phyloP scores from a whole-genome alignment of 2,329 filamentous ascomycete genomes.

The Fusarium sp. region DNA sequence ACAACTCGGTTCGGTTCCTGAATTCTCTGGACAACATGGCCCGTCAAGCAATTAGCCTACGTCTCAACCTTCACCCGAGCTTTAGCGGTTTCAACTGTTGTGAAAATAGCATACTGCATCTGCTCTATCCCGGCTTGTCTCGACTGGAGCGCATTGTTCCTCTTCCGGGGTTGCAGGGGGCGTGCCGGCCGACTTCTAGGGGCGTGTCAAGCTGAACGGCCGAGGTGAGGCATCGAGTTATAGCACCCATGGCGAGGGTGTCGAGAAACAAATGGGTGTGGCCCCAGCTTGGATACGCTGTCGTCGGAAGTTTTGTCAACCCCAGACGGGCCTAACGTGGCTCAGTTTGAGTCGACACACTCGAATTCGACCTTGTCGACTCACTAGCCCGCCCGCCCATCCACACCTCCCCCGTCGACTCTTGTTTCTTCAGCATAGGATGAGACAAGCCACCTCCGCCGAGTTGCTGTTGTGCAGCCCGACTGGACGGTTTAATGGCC shows the following conservation, averaged over 20 bases:
- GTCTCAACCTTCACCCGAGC: slow-evolving; percentile 38
- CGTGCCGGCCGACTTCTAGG: slow-evolving; percentile 32
- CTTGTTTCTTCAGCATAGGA: slow-evolving; percentile 49
- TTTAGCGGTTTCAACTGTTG: slow-evolving; percentile 51
- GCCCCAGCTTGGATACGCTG: slow-evolving; percentile 41
- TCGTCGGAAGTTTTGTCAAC: slow-evolving; percentile 52
- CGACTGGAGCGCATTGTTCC: slow-evolving; percentile 31
- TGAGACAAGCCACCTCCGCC: slow-evolving; percentile 52
- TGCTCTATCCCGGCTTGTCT: slow-evolving; percentile 35
- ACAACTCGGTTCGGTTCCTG: slow-evolving; percentile 44
- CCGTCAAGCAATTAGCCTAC: slow-evolving; percentile 43
- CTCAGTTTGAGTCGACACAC: slow-evolving; percentile 49
- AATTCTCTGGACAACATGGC: slow-evolving; percentile 30
- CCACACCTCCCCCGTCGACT: slow-evolving; percentile 42
- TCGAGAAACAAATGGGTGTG: slow-evolving; percentile 43
- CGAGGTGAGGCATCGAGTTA: slow-evolving; percentile 39
- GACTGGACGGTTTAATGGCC: slow-evolving; percentile 49
- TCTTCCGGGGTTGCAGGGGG: slow-evolving; percentile 36
- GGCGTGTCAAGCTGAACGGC: slow-evolving; percentile 31
- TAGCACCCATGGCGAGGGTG: slow-evolving; percentile 22
- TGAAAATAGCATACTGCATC: slow-evolving; percentile 50
- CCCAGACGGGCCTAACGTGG: slow-evolving; percentile 52
- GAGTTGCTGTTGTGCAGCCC: slow-evolving; percentile 48
- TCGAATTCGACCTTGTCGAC: slow-evolving; percentile 47
- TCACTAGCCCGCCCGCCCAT: slow-evolving; percentile 50